Base-by-base conservation (phyloP, 2,329 filamentous ascomycete species). In the Phialophora chinensis region DNA sequence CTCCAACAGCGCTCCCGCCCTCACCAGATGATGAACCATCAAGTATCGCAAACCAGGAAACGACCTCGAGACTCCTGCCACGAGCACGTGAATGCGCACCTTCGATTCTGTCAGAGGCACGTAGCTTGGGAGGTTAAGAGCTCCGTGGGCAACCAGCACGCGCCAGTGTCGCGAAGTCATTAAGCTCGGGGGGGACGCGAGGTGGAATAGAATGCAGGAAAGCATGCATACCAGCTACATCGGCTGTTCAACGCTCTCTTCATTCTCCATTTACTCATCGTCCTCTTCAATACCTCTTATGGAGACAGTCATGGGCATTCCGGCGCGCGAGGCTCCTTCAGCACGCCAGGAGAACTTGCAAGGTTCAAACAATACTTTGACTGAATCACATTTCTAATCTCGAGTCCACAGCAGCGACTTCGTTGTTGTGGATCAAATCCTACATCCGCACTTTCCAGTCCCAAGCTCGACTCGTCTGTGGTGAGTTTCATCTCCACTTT, bases 61-160 rank as follows among this genome's bases (percentile, higher is more conserved):
- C 12, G 23, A 53, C 50, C 5, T 14, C n/a, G 17, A 12, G 4
- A 53, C 10, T 29, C 50, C 50, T 29, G 50, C 50, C 17, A 53
- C 50, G 20, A 53, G 25, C n/a, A 53, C 50, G 10, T 53, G 50
- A 53, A 53, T 29, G 12, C 50, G 50, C 12, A 29, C 3, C 25
- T 23, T 29, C 50, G 23, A 53, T 53, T 53, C n/a, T 11, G n/a
- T 27, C 25, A 14, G n/a, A 14, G n/a, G 12, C 17, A 53, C 50
- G 14, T 53, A 53, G 23, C 50, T 29, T 20, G 50, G 50, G 12
- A 53, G 50, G n/a, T 23, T 53, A 29, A 53, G 50, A 27, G 20
- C n/a, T 53, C 50, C 7, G 7, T 53, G 20, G n/a, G 50, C 50
- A 53, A 53, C 29, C 12, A 25, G n/a, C 12, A 53, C 12, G 5